phyloP scores from a whole-genome alignment of 1,284 basidiomycete genomes.

The Ceratobasidium papillatum region DNA sequence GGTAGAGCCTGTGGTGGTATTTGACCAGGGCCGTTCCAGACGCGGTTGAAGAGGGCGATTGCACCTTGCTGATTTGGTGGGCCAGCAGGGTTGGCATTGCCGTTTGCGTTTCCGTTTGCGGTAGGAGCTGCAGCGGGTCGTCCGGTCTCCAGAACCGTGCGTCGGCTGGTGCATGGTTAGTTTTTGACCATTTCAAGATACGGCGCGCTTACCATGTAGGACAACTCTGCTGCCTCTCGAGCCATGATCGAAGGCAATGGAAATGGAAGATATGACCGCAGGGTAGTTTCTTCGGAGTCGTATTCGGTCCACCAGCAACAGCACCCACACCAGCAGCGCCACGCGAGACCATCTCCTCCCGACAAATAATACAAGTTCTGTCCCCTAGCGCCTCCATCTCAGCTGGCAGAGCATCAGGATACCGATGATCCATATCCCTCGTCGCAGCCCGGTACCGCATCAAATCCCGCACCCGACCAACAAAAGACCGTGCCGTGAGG shows the following conservation, averaged over 20 bases:
- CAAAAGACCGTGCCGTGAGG: constrained; percentile 91
- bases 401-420: constrained; percentile 90
- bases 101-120: constrained; percentile 52
- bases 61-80: constrained; percentile 26
- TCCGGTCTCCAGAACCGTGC: constrained; percentile 76
- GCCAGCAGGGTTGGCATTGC: constrained; percentile 46
- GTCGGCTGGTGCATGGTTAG: constrained; percentile 64
- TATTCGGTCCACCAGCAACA: constrained; percentile 78
- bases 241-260: constrained; percentile 95
- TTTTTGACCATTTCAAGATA: constrained; percentile 8
- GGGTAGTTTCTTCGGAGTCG: constrained; percentile 93
- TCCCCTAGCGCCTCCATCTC: constrained; percentile 86
- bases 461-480: constrained; percentile 85
- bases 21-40: constrained; percentile 11
- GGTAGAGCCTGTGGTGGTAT: constrained; percentile 31
- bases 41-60: constrained; percentile 26
- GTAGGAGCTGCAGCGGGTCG: constrained; percentile 50
- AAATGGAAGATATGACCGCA: constrained; percentile 99
- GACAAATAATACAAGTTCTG: constrained; percentile 96
- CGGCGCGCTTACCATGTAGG: constrained; percentile 73
- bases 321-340: constrained; percentile 13
- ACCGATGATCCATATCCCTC: constrained; percentile 94
- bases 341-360: constrained; percentile 88
- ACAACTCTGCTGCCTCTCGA: constrained; percentile 87
- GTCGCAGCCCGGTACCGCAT: constrained; percentile 94